Evolutionary conservation across 2,329 filamentous ascomycete genomes (phyloP), one percentile per base, ranked within the genome.

Genomic region (Colletotrichum tropicicola): DNA sequence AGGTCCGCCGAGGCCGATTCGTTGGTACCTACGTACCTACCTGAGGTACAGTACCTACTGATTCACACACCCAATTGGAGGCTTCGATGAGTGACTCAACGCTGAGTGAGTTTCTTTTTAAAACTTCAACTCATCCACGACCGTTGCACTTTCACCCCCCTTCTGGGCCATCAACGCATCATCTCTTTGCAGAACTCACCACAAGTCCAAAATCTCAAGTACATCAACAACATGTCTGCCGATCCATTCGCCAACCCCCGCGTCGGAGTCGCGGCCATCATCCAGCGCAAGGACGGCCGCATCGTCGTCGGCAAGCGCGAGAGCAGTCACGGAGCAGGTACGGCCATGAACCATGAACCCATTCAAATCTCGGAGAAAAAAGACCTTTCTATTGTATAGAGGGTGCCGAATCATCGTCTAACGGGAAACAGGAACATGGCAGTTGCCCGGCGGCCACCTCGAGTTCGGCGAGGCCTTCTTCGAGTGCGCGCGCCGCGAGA

Each of bases 391-490:
- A 3, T 15, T 35, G 1, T 2, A 10, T 1, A 15, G 30, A 3
- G 15, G 4, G 6, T 35, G 30, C 5, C 15, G 30, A 43, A 2
- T 12, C 3, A 12, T 15, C 7, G 10, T 1, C 30, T 35, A 6
- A 35, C 30, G 8, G 8, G 7, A 5, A 7, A 5, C 30, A 86
- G 89, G 86, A 1, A 89, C 85, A 0, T 88, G 85, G 77, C 89
- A 89, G 52, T 85, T 93, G 13, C 91, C 92, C 0, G 92, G 92
- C 21, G 92, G 92, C 0, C 91, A 95, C 70, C 84, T 94, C 15
- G 92, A 95, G 66, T 85, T 86, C 60, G 85, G 86, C 66, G 92
- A 95, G 73, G 81, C 81, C 2, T 83, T 88, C 30, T 80, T 87
- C 19, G 74, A 77, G 0, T 93, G 91, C 63, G 91, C 91, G 0